Conservation (phyloP, 768 basidiomycete species). For the Pluteus cervinus region DNA sequence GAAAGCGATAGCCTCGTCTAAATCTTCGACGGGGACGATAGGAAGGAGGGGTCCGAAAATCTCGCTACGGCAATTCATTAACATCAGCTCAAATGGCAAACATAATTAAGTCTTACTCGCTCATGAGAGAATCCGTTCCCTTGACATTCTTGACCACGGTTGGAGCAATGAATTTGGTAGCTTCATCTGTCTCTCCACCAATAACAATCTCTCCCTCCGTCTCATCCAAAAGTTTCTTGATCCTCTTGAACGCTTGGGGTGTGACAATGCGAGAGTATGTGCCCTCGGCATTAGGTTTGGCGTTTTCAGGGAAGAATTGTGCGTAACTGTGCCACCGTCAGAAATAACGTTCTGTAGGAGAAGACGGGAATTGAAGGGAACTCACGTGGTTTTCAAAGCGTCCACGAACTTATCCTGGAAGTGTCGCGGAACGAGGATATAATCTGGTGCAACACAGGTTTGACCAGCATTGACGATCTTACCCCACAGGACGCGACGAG, state of each 20-base stretch:
- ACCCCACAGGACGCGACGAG: slow-evolving; percentile 79
- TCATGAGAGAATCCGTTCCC: slow-evolving; percentile 4
- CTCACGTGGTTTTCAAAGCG: slow-evolving; percentile 37
- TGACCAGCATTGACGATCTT: slow-evolving; percentile 73
- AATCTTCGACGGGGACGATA: slow-evolving; percentile 60
- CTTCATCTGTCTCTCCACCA: slow-evolving; percentile 6
- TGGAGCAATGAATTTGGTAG: slow-evolving; percentile 5
- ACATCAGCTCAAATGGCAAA: not conserved
- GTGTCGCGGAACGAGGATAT: slow-evolving; percentile 40
- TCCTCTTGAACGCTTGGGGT: slow-evolving; percentile 37
- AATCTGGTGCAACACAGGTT: slow-evolving; percentile 64
- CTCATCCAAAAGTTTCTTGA: slow-evolving; percentile 4
- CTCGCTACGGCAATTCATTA: slow-evolving; percentile 40
- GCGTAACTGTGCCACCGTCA: slow-evolving; percentile 31
- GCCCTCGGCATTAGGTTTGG: slow-evolving; percentile 34
- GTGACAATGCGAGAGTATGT: slow-evolving; percentile 50
- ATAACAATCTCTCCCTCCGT: slow-evolving; percentile 6
- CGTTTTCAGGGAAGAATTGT: slow-evolving; percentile 50
- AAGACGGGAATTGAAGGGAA: not conserved
- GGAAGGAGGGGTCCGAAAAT: slow-evolving; percentile 82
- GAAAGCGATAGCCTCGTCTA: slow-evolving; percentile 68
- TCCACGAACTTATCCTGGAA: slow-evolving; percentile 41
- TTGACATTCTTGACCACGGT: slow-evolving; percentile 5
- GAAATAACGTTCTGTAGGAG: not conserved
- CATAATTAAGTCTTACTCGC: slow-evolving; percentile 2